These are phyloP conservation scores for Garcia nutans DNA, from an alignment of 345 rosid genomes.

Conservation along the genomic window DNA sequence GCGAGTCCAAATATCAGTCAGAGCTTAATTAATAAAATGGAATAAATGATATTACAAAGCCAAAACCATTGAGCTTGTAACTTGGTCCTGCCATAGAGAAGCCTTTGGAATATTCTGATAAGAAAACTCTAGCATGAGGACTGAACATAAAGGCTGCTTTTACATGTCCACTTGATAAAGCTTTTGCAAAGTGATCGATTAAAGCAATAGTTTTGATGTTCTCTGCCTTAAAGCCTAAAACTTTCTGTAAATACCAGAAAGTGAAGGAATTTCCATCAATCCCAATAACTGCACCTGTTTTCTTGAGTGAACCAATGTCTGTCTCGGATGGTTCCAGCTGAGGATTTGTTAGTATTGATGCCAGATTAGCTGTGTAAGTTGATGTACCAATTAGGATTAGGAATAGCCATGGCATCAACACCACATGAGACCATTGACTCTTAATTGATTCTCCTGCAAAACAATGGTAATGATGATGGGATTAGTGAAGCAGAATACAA, in stretches of 20 bases:
- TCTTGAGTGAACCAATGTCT: not conserved
- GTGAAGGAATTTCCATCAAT: constrained; percentile 11
- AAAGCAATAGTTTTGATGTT: constrained; percentile 15
- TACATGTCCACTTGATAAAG: constrained; percentile 9
- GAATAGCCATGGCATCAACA: constrained; percentile 19
- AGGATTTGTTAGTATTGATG: constrained; percentile 18
- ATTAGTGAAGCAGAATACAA: too few relatives aligned
- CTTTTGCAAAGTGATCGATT: constrained; percentile 4
- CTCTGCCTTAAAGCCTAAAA: constrained; percentile 9
- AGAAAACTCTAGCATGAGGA: constrained; percentile 16
- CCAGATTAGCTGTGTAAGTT: constrained; percentile 15
- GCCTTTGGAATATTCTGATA: constrained; percentile 7
- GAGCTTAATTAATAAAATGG: too few relatives aligned
- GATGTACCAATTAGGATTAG: constrained; percentile 11
- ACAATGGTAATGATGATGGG: not conserved
- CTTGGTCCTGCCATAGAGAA: constrained; percentile 10
- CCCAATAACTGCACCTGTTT: constrained; percentile 14
- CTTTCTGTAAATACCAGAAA: not conserved
- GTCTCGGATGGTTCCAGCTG: not conserved
- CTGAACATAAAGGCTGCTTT: constrained; percentile 11
- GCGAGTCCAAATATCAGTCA: too few relatives aligned
- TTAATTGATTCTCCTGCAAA: constrained; percentile 15
- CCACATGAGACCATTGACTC: constrained; percentile 6
- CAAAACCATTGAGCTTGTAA: constrained; percentile 9
- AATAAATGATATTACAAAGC: constrained; percentile 7